A percentile compares a stretch with the other conserved stretches of the same genome.
These are phyloP conservation scores for Aphanomyces invadans DNA, from an alignment of 352 stramenopile species.

Conservation along the genomic window DNA sequence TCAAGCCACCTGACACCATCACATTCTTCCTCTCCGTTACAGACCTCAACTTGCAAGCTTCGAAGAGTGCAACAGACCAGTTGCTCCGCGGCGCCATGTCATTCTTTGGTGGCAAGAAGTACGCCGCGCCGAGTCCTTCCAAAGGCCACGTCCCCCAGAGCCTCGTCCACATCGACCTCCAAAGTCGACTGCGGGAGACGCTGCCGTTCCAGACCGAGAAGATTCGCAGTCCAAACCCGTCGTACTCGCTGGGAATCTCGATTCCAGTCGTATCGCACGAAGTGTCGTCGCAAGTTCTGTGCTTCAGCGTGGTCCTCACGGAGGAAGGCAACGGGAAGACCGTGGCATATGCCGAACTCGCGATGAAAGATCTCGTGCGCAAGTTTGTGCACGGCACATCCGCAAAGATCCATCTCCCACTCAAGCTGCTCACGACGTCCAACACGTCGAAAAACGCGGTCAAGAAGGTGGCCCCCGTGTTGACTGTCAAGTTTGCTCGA, in stretches of 20 bases:
- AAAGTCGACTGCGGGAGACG: conserved; percentile 21
- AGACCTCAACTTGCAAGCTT: conserved; percentile 20
- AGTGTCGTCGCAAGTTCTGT: conserved; percentile 13
- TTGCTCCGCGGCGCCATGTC: conserved; percentile 18
- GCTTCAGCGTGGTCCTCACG: conserved; percentile 21
- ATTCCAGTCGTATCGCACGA: conserved; percentile 15
- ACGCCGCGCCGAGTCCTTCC: not conserved
- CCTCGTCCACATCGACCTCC: conserved; percentile 22
- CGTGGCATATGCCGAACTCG: conserved; percentile 20
- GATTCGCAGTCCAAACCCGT: conserved; percentile 11
- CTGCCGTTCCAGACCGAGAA: conserved; percentile 24
- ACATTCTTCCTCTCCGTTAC: conserved; percentile 22
- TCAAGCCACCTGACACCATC: conserved; percentile 5
- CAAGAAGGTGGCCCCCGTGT: not conserved
- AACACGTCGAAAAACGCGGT: not conserved
- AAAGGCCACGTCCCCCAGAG: conserved; percentile 16
- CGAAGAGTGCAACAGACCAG: conserved; percentile 14
- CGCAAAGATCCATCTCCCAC: conserved; percentile 3
- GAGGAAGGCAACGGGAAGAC: conserved; percentile 23
- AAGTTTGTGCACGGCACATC: conserved; percentile 21
- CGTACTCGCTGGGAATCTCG: conserved; percentile 19
- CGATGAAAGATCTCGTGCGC: conserved; percentile 24
- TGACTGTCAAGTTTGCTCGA: conserved; percentile 20
- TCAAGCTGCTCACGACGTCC: conserved; percentile 9
- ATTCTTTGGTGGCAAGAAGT: conserved; percentile 16